Conservation (phyloP, 108 stramenopile genomes). For the Nannochloropsis gaditana region DNA sequence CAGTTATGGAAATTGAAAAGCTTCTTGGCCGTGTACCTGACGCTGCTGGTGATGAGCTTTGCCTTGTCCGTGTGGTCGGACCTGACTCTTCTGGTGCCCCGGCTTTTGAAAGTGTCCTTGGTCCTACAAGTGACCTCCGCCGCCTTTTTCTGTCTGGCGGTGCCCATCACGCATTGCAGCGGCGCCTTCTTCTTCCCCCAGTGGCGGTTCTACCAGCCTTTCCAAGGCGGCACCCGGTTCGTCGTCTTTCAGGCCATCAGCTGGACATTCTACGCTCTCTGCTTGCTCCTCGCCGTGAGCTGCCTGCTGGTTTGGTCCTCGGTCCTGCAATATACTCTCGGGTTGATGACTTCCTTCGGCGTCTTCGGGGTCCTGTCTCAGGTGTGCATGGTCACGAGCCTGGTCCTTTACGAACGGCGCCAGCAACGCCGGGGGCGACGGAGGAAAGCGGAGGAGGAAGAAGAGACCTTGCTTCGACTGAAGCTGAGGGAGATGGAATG, state of each 20-base stretch:
- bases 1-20: not conserved
- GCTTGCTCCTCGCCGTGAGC: not conserved
- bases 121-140: not conserved
- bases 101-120: not conserved
- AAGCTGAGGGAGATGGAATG: not conserved
- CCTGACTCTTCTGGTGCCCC: not conserved
- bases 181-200: not conserved
- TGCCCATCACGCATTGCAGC: not conserved
- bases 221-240: conserved; percentile 2
- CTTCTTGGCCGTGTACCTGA: not conserved
- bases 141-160: not conserved
- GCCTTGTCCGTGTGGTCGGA: not conserved
- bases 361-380: not conserved
- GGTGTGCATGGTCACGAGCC: not conserved
- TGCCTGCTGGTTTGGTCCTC: not conserved
- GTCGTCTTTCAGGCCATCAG: not conserved
- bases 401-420: not conserved
- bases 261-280: not conserved
- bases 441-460: not conserved
- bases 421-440: not conserved
- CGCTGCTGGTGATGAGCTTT: not conserved
- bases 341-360: not conserved
- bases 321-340: not conserved
- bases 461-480: not conserved
- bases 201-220: not conserved